Conservation (phyloP, 768 basidiomycete genomes). For the Agaricus subrufescens region DNA sequence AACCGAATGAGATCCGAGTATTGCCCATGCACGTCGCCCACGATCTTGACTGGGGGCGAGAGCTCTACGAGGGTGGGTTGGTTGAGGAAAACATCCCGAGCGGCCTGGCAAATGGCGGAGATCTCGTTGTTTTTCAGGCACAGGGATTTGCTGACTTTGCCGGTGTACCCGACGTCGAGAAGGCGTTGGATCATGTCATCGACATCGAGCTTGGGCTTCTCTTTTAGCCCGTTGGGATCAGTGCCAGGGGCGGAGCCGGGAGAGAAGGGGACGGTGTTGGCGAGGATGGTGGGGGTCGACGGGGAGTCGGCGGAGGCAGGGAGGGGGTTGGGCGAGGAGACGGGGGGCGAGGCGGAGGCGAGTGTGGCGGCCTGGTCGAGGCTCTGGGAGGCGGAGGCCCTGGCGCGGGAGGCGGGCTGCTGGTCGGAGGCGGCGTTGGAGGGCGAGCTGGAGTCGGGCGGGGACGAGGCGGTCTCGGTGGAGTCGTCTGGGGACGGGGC, state of each 20-base stretch:
- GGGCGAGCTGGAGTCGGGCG: constrained; percentile 40
- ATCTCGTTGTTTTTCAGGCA: constrained; percentile 97
- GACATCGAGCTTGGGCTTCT: constrained; percentile 77
- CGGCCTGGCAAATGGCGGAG: constrained; percentile 88
- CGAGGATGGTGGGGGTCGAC: constrained; percentile 79
- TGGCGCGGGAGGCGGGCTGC: constrained; percentile 35
- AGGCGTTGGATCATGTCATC: constrained; percentile 98
- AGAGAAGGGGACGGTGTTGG: constrained; percentile 54
- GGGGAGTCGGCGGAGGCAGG: constrained; percentile 73
- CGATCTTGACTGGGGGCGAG: constrained; percentile 97
- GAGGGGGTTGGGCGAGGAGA: constrained; percentile 34
- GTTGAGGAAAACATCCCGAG: constrained; percentile 91
- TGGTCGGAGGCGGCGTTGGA: constrained; percentile 44
- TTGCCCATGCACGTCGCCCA: constrained; percentile 98
- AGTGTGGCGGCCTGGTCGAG: constrained; percentile 32
- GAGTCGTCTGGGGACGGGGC: constrained; percentile 34
- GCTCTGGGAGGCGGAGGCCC: constrained; percentile 19
- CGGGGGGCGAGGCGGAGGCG: constrained; percentile 32
- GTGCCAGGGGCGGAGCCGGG: constrained; percentile 45
- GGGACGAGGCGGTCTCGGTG: constrained; percentile 33
- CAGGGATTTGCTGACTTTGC: constrained; percentile 94
- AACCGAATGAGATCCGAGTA: constrained; percentile 97
- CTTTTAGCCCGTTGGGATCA: constrained; percentile 43
- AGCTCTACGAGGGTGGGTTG: constrained; percentile 98
- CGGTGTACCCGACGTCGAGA: constrained; percentile 94